Base-by-base conservation (phyloP, 2,329 filamentous ascomycete genomes). In the Diplodia sapinea region DNA sequence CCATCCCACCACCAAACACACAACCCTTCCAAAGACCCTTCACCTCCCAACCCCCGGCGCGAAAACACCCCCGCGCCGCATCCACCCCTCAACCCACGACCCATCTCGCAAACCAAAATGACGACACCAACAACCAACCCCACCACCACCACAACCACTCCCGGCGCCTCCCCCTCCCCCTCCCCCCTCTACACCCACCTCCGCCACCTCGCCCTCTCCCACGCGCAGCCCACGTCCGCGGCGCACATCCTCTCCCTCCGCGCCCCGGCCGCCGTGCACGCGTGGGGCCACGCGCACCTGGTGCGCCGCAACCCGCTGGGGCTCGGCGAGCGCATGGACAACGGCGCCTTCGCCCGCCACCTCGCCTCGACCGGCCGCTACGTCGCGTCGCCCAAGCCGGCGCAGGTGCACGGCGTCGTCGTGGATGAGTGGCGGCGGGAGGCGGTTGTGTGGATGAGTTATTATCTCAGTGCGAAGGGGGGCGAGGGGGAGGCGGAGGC, bases 361-460 rank as follows among this genome's bases (percentile, higher is more conserved):
- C 15, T 47, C 12, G 26, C 12, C 20, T 29, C 38, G 12, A 49
- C 56, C 20, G 56, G 56, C 15, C 36, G 40, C 15, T 61, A 61
- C 56, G 17, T 61, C 31, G 38, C 56, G 26, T 13, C 31, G 38
- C 56, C 17, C 3, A 8, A 9, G 20, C 17, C 11, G 5, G 15
- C 38, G 26, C 13, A 7, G 5, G 56, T 47, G 56, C 56, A 49
- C 23, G 40, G 33, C 9, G 40, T 61, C 1, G 15, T 20, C 15
- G 38, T 61, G n/a, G 56, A 61, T 23, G 56, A 61, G 56, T 23
- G 26, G 17, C 3, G 4, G 52, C 9, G 52, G 29, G 9, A n/a
- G 52, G 52, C 52, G 29, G 31, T 56, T 3, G 52, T 56, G n/a
- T 4, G 17, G 20, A 61, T 61, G 56, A 61, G 56, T 33, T 61